These are phyloP conservation scores for Drechslera avenae DNA, from an alignment of 2,329 filamentous ascomycete species.

Conservation along the genomic window DNA sequence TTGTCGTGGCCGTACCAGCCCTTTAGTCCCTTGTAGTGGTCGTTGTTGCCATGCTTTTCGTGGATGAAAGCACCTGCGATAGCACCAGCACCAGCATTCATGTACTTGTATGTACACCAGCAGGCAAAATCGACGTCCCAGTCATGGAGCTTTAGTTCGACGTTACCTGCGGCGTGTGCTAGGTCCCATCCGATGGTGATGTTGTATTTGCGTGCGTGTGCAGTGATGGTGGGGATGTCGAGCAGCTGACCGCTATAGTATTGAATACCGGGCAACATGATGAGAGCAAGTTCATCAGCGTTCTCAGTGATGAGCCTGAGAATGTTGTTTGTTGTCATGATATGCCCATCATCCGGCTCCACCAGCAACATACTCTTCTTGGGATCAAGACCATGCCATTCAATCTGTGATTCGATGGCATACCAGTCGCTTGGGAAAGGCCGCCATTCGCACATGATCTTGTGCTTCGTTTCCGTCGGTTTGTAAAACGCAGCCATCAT, in stretches of 20 bases:
- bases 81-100: constrained; percentile 81
- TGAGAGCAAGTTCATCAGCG: constrained; percentile 70
- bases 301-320: constrained; percentile 74
- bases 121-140: constrained; percentile 90
- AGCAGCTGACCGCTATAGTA: constrained; percentile 90
- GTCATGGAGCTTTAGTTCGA: constrained; percentile 76
- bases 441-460: constrained; percentile 84
- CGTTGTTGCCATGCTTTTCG: constrained; percentile 68
- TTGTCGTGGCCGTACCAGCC: constrained; percentile 91
- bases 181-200: constrained; percentile 85
- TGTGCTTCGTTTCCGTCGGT: constrained; percentile 68
- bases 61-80: constrained; percentile 84
- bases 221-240: constrained; percentile 79
- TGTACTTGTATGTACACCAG: constrained; percentile 95
- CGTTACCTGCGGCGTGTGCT: constrained; percentile 84
- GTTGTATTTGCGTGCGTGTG: constrained; percentile 70
- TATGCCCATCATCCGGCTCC: constrained; percentile 66
- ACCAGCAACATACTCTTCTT: constrained; percentile 73
- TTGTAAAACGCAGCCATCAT: constrained; percentile 84
- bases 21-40: constrained; percentile 68
- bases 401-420: constrained; percentile 79
- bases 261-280: constrained; percentile 84
- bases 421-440: constrained; percentile 90
- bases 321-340: constrained; percentile 70
- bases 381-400: constrained; percentile 69